Percentiles rank a stretch among this genome's conserved stretches.
Conservation (phyloP, 176 grass and related monocot genomes). For the Areca catechu region DNA sequence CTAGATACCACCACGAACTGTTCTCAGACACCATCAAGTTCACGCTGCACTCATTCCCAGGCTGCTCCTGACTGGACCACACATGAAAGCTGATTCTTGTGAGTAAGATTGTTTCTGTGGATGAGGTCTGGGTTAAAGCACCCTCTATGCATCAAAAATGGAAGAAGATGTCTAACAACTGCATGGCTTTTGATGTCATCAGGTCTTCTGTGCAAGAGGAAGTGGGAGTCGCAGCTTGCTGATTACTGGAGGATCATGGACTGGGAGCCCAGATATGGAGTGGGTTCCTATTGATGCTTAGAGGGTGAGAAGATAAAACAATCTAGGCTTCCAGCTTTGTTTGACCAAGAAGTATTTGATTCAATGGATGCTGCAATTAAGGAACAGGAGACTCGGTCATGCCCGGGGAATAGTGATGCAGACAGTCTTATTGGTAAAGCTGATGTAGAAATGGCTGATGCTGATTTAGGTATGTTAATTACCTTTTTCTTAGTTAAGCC, state of each 20-base stretch:
- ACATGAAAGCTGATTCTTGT: slow-evolving; percentile 26
- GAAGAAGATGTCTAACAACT: slow-evolving; percentile 76
- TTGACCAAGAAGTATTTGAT: slow-evolving; percentile 56
- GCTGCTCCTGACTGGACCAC: slow-evolving; percentile 38
- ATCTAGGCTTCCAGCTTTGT: slow-evolving; percentile 37
- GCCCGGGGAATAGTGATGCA: slow-evolving; percentile 12
- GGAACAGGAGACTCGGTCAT: slow-evolving; percentile 39
- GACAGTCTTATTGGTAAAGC: slow-evolving; percentile 9
- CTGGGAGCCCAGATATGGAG: slow-evolving; percentile 38
- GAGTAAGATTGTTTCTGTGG: slow-evolving; percentile 34
- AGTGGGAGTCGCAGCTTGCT: slow-evolving; percentile 44
- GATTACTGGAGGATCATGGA: slow-evolving; percentile 38
- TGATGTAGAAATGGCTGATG: no score
- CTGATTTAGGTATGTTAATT: slow-evolving; percentile 3
- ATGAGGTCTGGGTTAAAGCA: slow-evolving; percentile 69
- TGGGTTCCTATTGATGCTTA: slow-evolving; percentile 39
- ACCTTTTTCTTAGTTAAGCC: neutral
- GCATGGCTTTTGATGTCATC: slow-evolving; percentile 27
- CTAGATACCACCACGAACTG: neutral
- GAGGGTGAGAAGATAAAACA: slow-evolving; percentile 31
- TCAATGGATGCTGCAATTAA: slow-evolving; percentile 61
- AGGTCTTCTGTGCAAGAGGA: slow-evolving; percentile 52
- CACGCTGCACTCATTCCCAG: slow-evolving; percentile 37
- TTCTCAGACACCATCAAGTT: neutral
- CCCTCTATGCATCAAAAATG: slow-evolving; percentile 90